Base-by-base conservation (phyloP, 208 protist species). In the Trypanosoma boissoni region DNA sequence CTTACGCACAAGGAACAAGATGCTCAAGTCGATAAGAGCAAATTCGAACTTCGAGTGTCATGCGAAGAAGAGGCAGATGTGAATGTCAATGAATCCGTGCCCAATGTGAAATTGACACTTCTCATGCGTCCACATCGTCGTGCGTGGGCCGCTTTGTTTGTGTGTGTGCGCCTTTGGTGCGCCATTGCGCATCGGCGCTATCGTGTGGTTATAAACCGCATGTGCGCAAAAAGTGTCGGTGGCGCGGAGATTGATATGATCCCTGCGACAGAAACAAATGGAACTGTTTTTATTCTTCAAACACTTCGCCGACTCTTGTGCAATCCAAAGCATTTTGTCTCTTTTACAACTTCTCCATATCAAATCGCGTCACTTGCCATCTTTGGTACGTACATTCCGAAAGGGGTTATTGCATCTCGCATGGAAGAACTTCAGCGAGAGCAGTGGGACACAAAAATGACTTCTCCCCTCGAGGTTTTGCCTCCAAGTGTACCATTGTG, bases 261-360 rank as follows among this genome's bases (percentile, higher is more conserved):
- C 0, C 27, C n/a, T n/a, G 34, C 53, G 46, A 31, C 39, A 6
- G 68, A 62, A 14, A 45, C 8, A 27, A 48, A 67, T 43, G 72
- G 76, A 48, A 81, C 74, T 18, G 49, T 83, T 31, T 88, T 92
- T 62, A 56, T 64, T 24, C 50, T 90, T 5, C 69, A 72, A 16
- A 73, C 68, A 52, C 58, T 90, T 32, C 72, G 68, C 31, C 61
- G 58, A 21, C 75, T 79, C 43, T 78, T 76, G 12, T 26, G 49
- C 1, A 58, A 83, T 59, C 61, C 75, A 5, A 65, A 51, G 23
- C 51, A 80, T 26, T 89, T 83, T 58, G 72, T 80, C 43, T 53
- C 77, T 14, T 75, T 88, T 9, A 77, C 79, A 3, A 76, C 68
- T 48, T 88, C 86, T 28, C 77, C 80, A 28, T 63, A 85, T 49